These are phyloP conservation scores for Pythium sp. DNA, from an alignment of 352 stramenopile genomes.

Conservation along the genomic window DNA sequence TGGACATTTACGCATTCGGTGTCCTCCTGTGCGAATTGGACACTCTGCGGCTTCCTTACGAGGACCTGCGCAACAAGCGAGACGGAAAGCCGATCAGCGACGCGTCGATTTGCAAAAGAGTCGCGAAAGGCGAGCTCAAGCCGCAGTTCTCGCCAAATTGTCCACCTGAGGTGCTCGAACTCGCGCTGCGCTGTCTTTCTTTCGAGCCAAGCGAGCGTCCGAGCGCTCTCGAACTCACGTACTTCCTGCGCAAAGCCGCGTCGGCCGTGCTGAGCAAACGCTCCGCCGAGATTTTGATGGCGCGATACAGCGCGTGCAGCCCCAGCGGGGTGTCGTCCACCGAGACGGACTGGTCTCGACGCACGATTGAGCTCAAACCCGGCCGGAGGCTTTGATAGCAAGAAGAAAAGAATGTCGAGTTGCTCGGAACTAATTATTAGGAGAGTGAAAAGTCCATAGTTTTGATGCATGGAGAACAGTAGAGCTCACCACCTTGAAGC, in stretches of 20 bases:
- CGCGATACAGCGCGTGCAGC: constrained; percentile 5
- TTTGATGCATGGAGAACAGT: not conserved
- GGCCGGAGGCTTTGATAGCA: constrained; percentile 11
- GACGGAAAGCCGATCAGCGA: constrained; percentile 16
- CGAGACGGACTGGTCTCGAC: constrained; percentile 24
- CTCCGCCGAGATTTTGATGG: constrained; percentile 1
- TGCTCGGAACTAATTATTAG: not conserved
- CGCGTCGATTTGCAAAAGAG: constrained; percentile 24
- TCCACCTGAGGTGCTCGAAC: constrained; percentile 23
- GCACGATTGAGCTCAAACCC: constrained; percentile 30
- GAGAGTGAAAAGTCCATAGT: not conserved
- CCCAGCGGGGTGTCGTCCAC: constrained; percentile 20
- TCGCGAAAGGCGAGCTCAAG: constrained; percentile 27
- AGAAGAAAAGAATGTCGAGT: not conserved
- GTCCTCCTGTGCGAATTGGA: constrained; percentile 24
- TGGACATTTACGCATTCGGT: constrained; percentile 27
- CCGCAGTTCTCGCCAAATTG: constrained; percentile 30
- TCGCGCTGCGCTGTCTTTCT: constrained; percentile 32
- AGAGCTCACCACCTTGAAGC: not conserved
- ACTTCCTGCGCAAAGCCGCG: constrained; percentile 20
- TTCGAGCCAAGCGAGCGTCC: constrained; percentile 29
- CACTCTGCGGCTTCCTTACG: constrained; percentile 24
- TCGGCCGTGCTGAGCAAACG: constrained; percentile 20
- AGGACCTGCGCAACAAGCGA: constrained; percentile 6
- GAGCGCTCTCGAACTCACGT: constrained; percentile 24